Percentiles rank a stretch among this genome's conserved stretches.
Evolutionary conservation across 139 green algal species (phyloP).

Genomic region (Volvox reticuliferus): DNA sequence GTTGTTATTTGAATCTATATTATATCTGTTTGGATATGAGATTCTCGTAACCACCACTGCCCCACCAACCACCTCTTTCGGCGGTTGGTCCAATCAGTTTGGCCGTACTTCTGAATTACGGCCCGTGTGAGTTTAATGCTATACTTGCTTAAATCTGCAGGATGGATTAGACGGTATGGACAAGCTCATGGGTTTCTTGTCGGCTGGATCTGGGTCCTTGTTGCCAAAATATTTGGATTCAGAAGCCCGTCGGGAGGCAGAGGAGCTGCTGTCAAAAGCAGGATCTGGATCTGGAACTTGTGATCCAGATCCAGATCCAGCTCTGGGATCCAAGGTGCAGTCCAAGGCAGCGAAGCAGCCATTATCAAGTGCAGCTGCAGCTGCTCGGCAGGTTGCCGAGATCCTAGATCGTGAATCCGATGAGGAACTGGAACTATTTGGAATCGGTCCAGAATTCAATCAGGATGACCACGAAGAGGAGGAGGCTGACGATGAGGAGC

Average conservation of each 20-base stretch:
- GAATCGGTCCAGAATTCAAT: neutral
- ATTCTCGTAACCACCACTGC: too few relatives aligned
- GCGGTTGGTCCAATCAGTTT: too few relatives aligned
- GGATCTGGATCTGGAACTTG: neutral
- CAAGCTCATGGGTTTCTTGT: neutral
- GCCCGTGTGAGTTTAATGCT: too few relatives aligned
- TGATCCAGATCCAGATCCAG: too few relatives aligned
- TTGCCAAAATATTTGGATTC: constrained; percentile 24
- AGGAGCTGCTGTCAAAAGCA: neutral
- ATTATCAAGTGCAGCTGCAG: neutral
- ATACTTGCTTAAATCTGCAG: neutral
- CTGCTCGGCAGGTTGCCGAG: neutral
- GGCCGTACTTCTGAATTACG: too few relatives aligned
- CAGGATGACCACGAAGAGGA: neutral
- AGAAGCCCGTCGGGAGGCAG: neutral
- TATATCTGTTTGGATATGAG: too few relatives aligned
- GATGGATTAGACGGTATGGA: constrained; percentile 40
- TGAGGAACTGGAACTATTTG: constrained; percentile 37
- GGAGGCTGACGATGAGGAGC: neutral
- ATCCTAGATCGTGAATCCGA: constrained; percentile 25
- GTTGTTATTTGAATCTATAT: too few relatives aligned
- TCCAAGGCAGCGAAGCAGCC: too few relatives aligned
- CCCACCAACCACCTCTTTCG: too few relatives aligned
- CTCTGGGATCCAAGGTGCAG: too few relatives aligned
- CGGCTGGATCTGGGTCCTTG: neutral